These are phyloP conservation scores for Prosopis cineraria DNA, from an alignment of 306 rosid species.

Conservation along the genomic window DNA sequence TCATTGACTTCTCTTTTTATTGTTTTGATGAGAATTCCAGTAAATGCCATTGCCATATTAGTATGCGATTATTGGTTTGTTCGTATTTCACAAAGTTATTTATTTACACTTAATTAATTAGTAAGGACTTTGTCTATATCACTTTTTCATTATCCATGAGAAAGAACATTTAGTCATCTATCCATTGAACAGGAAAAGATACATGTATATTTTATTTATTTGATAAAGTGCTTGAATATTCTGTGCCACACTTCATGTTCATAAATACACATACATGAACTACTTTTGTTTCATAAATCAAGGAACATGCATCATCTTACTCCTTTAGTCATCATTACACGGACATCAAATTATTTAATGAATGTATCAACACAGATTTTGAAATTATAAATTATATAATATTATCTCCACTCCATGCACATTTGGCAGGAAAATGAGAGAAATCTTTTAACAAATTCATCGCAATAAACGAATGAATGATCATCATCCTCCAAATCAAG, in stretches of 20 bases:
- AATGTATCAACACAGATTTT: neutral
- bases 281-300: neutral
- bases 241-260: too few relatives aligned
- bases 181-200: neutral
- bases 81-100: too few relatives aligned
- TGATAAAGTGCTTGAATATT: neutral
- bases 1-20: neutral
- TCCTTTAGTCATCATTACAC: neutral
- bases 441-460: neutral
- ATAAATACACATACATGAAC: neutral
- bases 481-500: neutral
- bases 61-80: too few relatives aligned
- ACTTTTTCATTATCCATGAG: neutral
- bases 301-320: neutral
- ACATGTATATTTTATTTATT: neutral
- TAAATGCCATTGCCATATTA: neutral
- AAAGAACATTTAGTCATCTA: neutral
- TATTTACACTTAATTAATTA: too few relatives aligned
- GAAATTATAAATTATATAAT: neutral
- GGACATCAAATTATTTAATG: neutral
- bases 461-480: neutral
- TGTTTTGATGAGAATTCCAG: neutral
- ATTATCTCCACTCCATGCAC: too few relatives aligned
- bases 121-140: neutral
- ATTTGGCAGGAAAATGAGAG: too few relatives aligned